These are phyloP conservation scores for Centaurea solstitialis DNA, from an alignment of 129 eudicot genomes.

Conservation along the genomic window DNA sequence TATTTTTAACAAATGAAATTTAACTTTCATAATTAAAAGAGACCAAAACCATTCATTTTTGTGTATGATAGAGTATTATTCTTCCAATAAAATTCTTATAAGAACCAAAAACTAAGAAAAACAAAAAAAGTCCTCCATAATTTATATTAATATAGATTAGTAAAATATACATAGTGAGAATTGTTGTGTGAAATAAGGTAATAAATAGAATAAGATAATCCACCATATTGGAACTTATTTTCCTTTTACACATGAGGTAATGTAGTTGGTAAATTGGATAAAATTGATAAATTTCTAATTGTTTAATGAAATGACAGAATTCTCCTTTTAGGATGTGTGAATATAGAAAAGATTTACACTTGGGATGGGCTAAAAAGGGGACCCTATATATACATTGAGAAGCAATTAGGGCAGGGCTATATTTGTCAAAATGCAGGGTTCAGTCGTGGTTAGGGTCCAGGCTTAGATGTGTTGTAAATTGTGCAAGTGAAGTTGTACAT, in stretches of 20 bases:
- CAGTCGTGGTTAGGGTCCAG: background rate
- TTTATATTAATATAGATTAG: no score
- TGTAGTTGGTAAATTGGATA: background rate
- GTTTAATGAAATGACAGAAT: background rate
- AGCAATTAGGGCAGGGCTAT: conserved; percentile 8
- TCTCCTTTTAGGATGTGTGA: background rate
- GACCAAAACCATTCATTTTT: no score
- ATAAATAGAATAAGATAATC: no score
- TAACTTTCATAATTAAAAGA: no score
- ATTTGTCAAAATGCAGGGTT: conserved; percentile 15
- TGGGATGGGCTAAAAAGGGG: background rate
- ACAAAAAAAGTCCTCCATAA: no score
- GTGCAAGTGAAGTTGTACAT: conserved; percentile 15
- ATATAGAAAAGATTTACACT: background rate
- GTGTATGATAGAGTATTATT: no score
- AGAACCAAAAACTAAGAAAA: no score
- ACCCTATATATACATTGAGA: conserved; percentile 6
- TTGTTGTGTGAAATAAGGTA: no score
- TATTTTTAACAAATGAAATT: no score
- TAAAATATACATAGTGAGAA: no score
- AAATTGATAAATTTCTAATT: background rate
- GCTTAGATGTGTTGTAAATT: conserved; percentile 1
- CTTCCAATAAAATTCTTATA: no score
- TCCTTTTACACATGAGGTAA: background rate
- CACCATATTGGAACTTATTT: background rate